phyloP scores from a whole-genome alignment of 495 filamentous ascomycete genomes.

The Aspergillus conjunctus region DNA sequence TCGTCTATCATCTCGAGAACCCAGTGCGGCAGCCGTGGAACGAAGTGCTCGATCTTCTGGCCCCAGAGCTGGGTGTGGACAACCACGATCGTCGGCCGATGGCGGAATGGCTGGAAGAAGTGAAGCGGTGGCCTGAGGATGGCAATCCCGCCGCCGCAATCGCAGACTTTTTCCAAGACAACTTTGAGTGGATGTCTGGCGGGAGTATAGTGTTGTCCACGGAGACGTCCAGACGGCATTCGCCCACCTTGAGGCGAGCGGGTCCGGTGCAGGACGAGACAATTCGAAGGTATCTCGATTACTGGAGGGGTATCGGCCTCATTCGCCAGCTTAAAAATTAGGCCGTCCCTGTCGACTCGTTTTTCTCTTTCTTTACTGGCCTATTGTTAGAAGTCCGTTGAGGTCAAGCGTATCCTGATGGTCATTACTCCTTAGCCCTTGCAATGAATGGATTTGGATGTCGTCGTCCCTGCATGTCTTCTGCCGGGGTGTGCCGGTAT shows the following conservation, averaged over 20 bases:
- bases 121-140: background rate
- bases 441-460: too few relatives aligned
- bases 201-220: constrained; percentile 4
- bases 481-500: too few relatives aligned
- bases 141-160: constrained; percentile 8
- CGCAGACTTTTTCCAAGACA: background rate
- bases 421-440: too few relatives aligned
- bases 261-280: background rate
- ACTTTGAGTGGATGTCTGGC: constrained; percentile 11
- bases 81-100: background rate
- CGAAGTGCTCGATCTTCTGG: background rate
- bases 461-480: too few relatives aligned
- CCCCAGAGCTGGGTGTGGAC: background rate
- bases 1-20: constrained; percentile 14
- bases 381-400: too few relatives aligned
- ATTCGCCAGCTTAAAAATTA: too few relatives aligned
- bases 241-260: background rate
- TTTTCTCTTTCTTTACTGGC: too few relatives aligned
- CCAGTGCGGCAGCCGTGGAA: constrained; percentile 12
- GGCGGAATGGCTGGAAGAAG: constrained; percentile 5
- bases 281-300: background rate
- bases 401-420: too few relatives aligned
- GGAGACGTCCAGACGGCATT: background rate
- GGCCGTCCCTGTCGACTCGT: too few relatives aligned
- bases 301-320: too few relatives aligned